Evolutionary conservation across 352 stramenopile species (phyloP).

Genomic region (Thalassiosira ordinaria): DNA sequence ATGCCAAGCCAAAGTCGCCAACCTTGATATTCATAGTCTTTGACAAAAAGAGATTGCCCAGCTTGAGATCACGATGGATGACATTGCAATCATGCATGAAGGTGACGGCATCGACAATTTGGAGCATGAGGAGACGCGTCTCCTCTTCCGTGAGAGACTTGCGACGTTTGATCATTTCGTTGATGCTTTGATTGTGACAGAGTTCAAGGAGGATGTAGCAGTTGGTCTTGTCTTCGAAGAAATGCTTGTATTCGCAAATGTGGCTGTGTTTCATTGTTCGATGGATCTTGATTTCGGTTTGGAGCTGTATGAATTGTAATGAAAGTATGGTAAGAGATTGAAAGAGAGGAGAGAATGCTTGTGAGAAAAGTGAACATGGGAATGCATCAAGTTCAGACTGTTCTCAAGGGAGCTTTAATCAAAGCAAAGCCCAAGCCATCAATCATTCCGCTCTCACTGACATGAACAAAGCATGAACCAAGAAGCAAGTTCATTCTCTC

Average conservation of each 20-base stretch:
- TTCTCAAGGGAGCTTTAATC: no score
- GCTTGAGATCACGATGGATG: slow-evolving; percentile 98
- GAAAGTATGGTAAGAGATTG: slow-evolving; percentile 8
- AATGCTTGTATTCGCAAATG: slow-evolving; percentile 97
- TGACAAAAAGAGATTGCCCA: slow-evolving; percentile 97
- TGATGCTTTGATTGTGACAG: slow-evolving; percentile 96
- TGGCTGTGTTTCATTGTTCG: slow-evolving; percentile 93
- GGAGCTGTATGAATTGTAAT: slow-evolving; percentile 72
- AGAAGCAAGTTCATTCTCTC: slow-evolving; percentile 51
- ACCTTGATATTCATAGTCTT: slow-evolving; percentile 95
- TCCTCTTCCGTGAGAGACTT: slow-evolving; percentile 95
- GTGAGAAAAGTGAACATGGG: no score
- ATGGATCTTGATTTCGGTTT: slow-evolving; percentile 99
- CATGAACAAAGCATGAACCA: no score
- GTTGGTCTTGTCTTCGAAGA: slow-evolving; percentile 97
- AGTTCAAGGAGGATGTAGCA: slow-evolving; percentile 98
- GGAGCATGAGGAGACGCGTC: slow-evolving; percentile 92
- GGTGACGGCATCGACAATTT: slow-evolving; percentile 91
- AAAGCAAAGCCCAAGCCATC: no score
- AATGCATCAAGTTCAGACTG: no score
- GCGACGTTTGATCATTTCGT: slow-evolving; percentile 93
- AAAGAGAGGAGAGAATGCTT: no score
- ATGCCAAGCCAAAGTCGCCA: slow-evolving; percentile 95
- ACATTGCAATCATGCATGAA: slow-evolving; percentile 94
- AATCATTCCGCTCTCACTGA: no score